A percentile compares a stretch with the other conserved stretches of the same genome.
phyloP scores from a whole-genome alignment of 169 alveolate genomes.

The Eimeria maxima region DNA sequence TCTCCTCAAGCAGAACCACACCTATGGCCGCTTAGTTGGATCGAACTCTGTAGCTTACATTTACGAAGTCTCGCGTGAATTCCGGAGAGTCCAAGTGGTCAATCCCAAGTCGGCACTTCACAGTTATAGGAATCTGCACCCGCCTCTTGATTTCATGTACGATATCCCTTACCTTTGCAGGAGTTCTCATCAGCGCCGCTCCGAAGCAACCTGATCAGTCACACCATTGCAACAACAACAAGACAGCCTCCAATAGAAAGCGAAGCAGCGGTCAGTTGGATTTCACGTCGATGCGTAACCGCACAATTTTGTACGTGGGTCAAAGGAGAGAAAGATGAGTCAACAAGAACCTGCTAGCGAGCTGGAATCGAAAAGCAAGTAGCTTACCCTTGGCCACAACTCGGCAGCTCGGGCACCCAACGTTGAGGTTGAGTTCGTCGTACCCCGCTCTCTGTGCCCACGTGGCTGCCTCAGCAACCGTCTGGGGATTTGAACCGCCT shows the following conservation, averaged over 20 bases:
- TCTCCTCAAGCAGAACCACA: not conserved
- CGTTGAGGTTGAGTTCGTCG: slow-evolving; percentile 96
- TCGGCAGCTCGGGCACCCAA: slow-evolving; percentile 96
- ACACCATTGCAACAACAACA: not conserved
- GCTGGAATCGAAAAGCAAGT: not conserved
- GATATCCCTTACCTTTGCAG: slow-evolving; percentile 94
- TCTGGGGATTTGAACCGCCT: slow-evolving; percentile 94
- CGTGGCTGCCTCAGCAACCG: slow-evolving; percentile 94
- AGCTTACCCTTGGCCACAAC: slow-evolving; percentile 92
- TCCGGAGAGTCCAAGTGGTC: slow-evolving; percentile 92
- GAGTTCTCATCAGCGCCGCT: slow-evolving; percentile 97
- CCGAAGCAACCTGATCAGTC: slow-evolving; percentile 94
- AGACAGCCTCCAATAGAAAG: not conserved
- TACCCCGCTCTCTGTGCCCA: slow-evolving; percentile 94
- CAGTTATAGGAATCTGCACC: slow-evolving; percentile 93
- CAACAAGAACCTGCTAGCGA: not conserved
- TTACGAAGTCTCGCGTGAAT: slow-evolving; percentile 75
- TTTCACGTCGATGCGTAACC: not conserved
- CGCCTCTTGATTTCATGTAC: slow-evolving; percentile 80
- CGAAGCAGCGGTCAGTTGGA: not conserved
- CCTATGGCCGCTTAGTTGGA: not conserved
- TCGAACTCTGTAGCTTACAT: slow-evolving; percentile 34
- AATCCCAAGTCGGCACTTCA: slow-evolving; percentile 97
- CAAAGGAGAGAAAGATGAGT: not conserved
- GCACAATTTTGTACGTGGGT: not conserved